A percentile compares a stretch with the other conserved stretches of the same genome.
Evolutionary conservation across 352 stramenopile genomes (phyloP).

Genomic region (Pilasporangium apinafurcum): DNA sequence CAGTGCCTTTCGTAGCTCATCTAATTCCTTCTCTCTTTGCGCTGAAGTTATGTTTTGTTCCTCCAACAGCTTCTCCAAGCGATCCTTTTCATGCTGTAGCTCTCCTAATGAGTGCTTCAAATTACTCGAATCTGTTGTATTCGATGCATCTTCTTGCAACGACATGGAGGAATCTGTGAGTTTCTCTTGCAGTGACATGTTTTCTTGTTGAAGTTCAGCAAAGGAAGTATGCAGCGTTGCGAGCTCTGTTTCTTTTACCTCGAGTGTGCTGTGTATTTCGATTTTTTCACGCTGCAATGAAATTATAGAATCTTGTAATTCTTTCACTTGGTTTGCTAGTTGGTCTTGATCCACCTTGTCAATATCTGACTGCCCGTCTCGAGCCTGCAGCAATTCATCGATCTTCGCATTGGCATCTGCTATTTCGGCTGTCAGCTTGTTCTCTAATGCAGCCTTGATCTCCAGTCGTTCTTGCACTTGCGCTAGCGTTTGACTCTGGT

Average conservation of each 20-base stretch:
- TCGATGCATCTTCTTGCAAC: constrained; percentile 3
- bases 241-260: background rate
- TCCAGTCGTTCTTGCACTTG: background rate
- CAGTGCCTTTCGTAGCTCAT: too few relatives aligned
- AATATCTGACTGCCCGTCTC: background rate
- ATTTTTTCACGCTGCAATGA: background rate
- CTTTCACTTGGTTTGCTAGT: background rate
- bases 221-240: background rate
- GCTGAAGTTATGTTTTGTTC: too few relatives aligned
- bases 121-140: too few relatives aligned
- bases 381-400: too few relatives aligned
- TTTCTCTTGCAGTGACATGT: constrained; percentile 3
- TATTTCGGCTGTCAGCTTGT: too few relatives aligned
- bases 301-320: too few relatives aligned
- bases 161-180: background rate
- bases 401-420: background rate
- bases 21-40: too few relatives aligned
- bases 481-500: constrained; percentile 1
- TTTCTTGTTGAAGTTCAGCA: constrained; percentile 1
- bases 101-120: too few relatives aligned
- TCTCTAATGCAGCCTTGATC: background rate
- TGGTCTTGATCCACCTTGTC: background rate
- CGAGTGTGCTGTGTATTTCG: background rate
- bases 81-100: too few relatives aligned
- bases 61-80: too few relatives aligned